A percentile compares a stretch with the other conserved stretches of the same genome.
These are phyloP conservation scores for Sporothrix pseudoabietina DNA, from an alignment of 2,329 filamentous ascomycete species.

Conservation along the genomic window DNA sequence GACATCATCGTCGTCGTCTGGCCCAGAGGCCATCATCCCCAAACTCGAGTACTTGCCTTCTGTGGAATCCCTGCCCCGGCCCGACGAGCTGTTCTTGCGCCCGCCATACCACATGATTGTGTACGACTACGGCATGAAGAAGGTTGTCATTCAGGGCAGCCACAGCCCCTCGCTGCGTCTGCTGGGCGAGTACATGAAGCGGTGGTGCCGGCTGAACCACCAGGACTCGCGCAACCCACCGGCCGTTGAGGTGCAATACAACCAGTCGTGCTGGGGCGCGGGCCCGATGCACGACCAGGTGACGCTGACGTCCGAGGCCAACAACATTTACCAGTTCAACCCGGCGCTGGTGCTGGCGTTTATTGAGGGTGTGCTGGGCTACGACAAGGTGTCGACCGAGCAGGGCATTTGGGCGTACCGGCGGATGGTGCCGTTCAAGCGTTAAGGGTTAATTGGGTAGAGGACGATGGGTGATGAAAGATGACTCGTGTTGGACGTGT, in stretches of 20 bases:
- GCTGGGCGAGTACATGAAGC: constrained; percentile 50
- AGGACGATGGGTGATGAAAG: not conserved
- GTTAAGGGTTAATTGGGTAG: not conserved
- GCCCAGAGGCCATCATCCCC: not conserved
- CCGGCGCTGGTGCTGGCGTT: constrained; percentile 50
- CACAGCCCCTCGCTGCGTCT: constrained; percentile 52
- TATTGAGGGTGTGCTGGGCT: constrained; percentile 53
- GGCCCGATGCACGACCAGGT: constrained; percentile 50
- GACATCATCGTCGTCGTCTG: not conserved
- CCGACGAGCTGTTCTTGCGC: constrained; percentile 51
- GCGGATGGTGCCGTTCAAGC: constrained; percentile 29
- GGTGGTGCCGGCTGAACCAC: constrained; percentile 51
- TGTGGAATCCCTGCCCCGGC: constrained; percentile 47
- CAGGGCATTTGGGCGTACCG: constrained; percentile 33
- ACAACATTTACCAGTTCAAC: constrained; percentile 43
- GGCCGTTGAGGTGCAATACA: constrained; percentile 46
- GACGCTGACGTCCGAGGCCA: constrained; percentile 43
- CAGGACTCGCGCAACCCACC: constrained; percentile 45
- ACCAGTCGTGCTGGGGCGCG: constrained; percentile 51
- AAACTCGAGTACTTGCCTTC: constrained; percentile 46
- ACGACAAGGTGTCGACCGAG: constrained; percentile 40
- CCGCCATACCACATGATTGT: constrained; percentile 54
- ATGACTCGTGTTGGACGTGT: not conserved
- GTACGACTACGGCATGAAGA: constrained; percentile 37
- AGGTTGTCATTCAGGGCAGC: constrained; percentile 50